A percentile compares a stretch with the other conserved stretches of the same genome.
Evolutionary conservation across 352 stramenopile species (phyloP).

Genomic region (Globisporangium apiculatum): DNA sequence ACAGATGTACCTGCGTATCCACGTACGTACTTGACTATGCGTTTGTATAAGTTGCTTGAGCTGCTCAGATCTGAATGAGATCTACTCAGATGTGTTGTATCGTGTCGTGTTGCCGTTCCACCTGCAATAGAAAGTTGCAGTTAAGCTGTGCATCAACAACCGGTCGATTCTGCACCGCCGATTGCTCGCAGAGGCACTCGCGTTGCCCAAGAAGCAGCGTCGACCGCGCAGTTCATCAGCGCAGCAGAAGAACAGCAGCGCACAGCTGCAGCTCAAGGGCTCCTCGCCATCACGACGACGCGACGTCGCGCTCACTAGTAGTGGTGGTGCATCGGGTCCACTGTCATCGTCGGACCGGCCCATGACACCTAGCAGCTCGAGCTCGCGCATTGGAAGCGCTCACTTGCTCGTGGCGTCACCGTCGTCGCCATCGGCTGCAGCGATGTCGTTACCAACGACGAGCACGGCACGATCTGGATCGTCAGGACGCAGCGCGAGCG

Average conservation of each 20-base stretch:
- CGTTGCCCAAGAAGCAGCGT: conserved; percentile 5
- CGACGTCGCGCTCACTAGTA: background rate
- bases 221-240: background rate
- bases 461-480: too few relatives aligned
- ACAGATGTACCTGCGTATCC: conserved; percentile 35
- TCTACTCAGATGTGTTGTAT: too few relatives aligned
- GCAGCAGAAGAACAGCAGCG: conserved; percentile 3
- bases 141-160: conserved; percentile 20
- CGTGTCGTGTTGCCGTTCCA: too few relatives aligned
- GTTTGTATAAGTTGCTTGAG: too few relatives aligned
- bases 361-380: too few relatives aligned
- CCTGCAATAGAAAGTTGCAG: conserved; percentile 20
- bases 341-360: background rate
- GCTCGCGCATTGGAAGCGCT: too few relatives aligned
- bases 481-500: too few relatives aligned
- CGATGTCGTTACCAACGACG: too few relatives aligned
- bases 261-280: background rate
- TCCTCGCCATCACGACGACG: background rate
- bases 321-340: background rate
- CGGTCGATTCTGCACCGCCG: conserved; percentile 10
- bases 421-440: background rate
- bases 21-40: conserved; percentile 21
- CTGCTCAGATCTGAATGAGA: too few relatives aligned
- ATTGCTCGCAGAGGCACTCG: conserved; percentile 5
- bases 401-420: background rate